Base-by-base conservation (phyloP, 176 grass and related monocot species). In the Tillandsia leiboldiana region DNA sequence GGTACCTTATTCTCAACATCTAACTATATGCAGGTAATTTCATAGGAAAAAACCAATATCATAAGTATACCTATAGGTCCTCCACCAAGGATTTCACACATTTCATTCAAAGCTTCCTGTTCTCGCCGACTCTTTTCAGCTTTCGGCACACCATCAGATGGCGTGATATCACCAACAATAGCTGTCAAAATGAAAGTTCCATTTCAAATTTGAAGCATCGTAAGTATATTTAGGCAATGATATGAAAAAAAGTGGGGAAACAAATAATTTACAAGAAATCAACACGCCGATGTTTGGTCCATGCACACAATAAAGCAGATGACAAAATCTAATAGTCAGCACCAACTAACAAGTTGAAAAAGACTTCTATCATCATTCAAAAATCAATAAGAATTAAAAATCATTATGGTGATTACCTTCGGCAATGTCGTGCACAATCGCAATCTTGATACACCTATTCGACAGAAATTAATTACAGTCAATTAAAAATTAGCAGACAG, bases 81-180 rank as follows among this genome's bases (percentile, higher is more conserved):
- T 70, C 79, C 86, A 69, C 89, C 94, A 64, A 97, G 94, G 74
- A 97, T 64, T 77, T 81, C 64, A 81, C 94, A 97, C 94, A 97
- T 97, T 78, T 97, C 74, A 78, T 85, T 78, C 72, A 97, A 66
- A 54, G 94, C 89, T 77, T 87, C 82, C 73, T 84, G 78, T 69
- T 97, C 94, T 68, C 57, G 87, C 12, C 82, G 77, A 66, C 86
- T 90, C 66, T 97, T 97, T 83, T 97, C 94, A 59, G 84, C 79
- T 72, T 97, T 97, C 17, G 94, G 89, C 53, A 97, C 86, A 29
- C 94, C 89, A 72, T 97, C 94, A 11, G 86, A 90, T 81, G 94
- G 94, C 80, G 89, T 92, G 66, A 97, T 97, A 79, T 97, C 94
- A 26, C 94, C 94, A 23, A 97, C 94, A 77, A 97, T 92, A 75